Percentiles rank a stretch among this genome's conserved stretches.
These are phyloP conservation scores for Conringia planisiliqua DNA, from an alignment of 345 rosid genomes.

Conservation along the genomic window DNA sequence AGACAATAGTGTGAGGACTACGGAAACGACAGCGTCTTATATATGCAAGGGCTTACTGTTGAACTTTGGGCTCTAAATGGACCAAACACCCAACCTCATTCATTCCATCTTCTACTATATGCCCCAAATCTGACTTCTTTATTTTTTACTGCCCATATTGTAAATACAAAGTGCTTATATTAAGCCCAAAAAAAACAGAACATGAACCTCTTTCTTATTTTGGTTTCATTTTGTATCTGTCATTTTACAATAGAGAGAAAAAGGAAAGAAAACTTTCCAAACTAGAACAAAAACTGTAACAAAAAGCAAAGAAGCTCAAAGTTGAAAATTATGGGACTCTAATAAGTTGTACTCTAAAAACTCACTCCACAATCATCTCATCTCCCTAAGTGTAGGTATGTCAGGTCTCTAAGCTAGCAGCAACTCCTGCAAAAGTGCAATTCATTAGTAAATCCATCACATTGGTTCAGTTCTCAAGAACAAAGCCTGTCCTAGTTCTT, in stretches of 20 bases:
- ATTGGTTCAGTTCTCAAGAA: not conserved
- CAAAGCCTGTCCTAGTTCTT: not conserved
- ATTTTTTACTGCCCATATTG: too few relatives aligned
- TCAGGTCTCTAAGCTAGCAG: not conserved
- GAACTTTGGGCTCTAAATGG: not conserved
- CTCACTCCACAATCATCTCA: not conserved
- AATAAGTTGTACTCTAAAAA: not conserved
- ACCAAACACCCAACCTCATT: not conserved
- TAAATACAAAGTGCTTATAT: not conserved
- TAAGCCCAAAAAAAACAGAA: not conserved
- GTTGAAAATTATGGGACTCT: conserved; percentile 5
- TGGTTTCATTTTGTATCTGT: not conserved
- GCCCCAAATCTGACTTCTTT: not conserved
- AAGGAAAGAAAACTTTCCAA: not conserved
- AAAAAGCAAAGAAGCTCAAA: not conserved
- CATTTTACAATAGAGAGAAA: not conserved
- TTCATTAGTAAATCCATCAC: not conserved
- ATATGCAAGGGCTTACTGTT: not conserved
- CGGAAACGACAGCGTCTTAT: not conserved
- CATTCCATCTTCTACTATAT: not conserved
- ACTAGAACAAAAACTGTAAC: not conserved
- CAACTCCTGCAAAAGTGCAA: not conserved
- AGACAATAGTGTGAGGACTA: not conserved
- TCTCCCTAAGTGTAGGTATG: conserved; percentile 1
- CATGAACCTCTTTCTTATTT: not conserved